Evolutionary conservation across 371 early-diverging fungal species (phyloP).

Genomic region (Rhizomucor miehei): DNA sequence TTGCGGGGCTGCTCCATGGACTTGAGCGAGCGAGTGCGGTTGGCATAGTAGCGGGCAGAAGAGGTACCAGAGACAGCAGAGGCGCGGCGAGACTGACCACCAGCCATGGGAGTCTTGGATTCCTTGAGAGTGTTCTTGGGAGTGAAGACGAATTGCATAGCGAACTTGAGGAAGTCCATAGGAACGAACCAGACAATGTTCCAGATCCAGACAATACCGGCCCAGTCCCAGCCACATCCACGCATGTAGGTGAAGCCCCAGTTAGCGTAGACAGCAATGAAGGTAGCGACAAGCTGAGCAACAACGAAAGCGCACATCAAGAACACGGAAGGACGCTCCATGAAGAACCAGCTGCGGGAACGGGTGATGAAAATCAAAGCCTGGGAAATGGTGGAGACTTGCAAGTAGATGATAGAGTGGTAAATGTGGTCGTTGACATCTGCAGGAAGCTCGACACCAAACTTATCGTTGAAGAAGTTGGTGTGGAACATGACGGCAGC

Average conservation of each 20-base stretch:
- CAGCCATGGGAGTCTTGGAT: constrained; percentile 19
- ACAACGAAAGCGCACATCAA: constrained; percentile 47
- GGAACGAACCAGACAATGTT: constrained; percentile 74
- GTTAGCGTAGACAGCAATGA: constrained; percentile 58
- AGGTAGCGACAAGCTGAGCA: constrained; percentile 55
- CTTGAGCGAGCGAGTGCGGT: constrained; percentile 43
- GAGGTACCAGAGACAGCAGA: constrained; percentile 44
- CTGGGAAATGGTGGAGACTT: constrained; percentile 59
- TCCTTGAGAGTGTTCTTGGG: constrained; percentile 19
- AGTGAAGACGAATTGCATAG: constrained; percentile 54
- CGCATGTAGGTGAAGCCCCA: constrained; percentile 57
- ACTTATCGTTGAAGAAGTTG: constrained; percentile 43
- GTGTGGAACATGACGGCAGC: constrained; percentile 40
- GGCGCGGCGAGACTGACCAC: constrained; percentile 37
- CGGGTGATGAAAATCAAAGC: constrained; percentile 60
- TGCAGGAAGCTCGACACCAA: constrained; percentile 22
- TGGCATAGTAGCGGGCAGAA: constrained; percentile 48
- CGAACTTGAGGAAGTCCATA: constrained; percentile 69
- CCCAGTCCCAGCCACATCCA: constrained; percentile 58
- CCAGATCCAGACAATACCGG: constrained; percentile 69
- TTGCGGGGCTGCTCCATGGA: constrained; percentile 41
- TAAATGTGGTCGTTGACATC: constrained; percentile 40
- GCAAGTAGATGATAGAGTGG: constrained; percentile 56
- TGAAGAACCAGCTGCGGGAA: constrained; percentile 51
- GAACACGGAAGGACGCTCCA: constrained; percentile 51